Evolutionary conservation across 805 yeast genomes (phyloP).

Genomic region (Yueomyces sinensis): DNA sequence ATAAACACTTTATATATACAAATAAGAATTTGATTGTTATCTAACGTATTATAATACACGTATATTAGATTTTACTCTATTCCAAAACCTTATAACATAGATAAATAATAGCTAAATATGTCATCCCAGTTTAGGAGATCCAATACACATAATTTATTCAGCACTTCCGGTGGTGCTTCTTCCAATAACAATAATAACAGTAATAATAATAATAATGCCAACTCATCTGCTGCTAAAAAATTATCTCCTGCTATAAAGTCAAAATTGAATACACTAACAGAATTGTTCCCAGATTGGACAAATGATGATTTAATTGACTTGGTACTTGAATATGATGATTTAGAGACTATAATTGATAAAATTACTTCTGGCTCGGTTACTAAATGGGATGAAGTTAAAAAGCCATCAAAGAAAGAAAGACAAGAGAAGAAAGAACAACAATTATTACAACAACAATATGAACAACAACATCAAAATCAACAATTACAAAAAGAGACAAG

Average conservation of each 20-base stretch:
- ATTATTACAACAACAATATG: constrained; percentile 9
- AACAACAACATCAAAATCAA: constrained; percentile 6
- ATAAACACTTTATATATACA: too few species aligned
- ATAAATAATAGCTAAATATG: too few species aligned
- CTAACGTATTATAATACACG: too few species aligned
- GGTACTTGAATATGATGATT: constrained; percentile 62
- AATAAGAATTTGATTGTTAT: too few species aligned
- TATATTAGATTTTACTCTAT: too few species aligned
- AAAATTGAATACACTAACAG: constrained; percentile 47
- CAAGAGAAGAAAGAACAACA: constrained; percentile 21
- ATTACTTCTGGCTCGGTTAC: constrained; percentile 83
- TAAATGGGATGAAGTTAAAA: constrained; percentile 90
- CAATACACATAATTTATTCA: constrained; percentile 7
- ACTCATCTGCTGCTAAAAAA: constrained; percentile 12
- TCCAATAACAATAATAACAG: background rate
- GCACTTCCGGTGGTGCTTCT: background rate
- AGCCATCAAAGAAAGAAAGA: constrained; percentile 43
- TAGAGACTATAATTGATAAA: constrained; percentile 71
- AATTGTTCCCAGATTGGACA: constrained; percentile 93
- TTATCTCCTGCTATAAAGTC: constrained; percentile 22
- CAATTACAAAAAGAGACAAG: background rate
- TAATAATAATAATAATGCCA: constrained; percentile 1
- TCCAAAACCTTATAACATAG: too few species aligned
- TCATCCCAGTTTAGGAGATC: constrained; percentile 16
- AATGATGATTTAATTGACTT: constrained; percentile 68